Base-by-base conservation (phyloP, 805 yeast species). In the Maudiozyma bulderi region DNA sequence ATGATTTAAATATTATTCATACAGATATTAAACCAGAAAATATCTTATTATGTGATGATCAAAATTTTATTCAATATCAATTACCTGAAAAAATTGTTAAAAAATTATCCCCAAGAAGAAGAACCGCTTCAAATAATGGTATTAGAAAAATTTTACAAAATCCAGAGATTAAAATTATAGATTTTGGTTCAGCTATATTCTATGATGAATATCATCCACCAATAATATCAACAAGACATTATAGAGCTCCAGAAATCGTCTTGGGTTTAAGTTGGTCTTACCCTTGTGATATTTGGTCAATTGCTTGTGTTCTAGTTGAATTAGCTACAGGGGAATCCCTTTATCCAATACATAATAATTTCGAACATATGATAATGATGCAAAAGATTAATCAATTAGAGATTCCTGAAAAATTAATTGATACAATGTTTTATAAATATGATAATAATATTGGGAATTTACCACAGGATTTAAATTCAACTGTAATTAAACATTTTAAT, bases 21-120 rank as follows among this genome's bases (percentile, higher is more conserved):
- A 93, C 99, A 0, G 99, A 93, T 66, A 73, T 93, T 56, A 93
- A 93, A 68, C 99, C 99, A 1, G 99, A 93, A 66, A 93, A 93
- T 64, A 85, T 93, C 41, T 67, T 93, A 34, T 71, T 89, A 34
- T 59, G 62, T 40, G 61, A 62, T 40, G 67, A 64, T 32, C 28
- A 11, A 44, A 46, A 54, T 10, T 57, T 48, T 38, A 54, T 54
- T 9, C 60, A 58, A 43, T 57, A 57, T 35, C 57, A 58, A 14
- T 40, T 66, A 31, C 59, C 65, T 7, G 42, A 44, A 10, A 49
- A 53, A 2, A 52, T 56, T 8, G 48, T 57, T 1, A 47, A 56
- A 20, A 50, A 54, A 6, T 45, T 66, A 49, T 57, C 63, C 7
- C 54, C 55, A 31, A 60, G 70, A 48, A 53, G 70, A 29, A 54